Percentiles rank a stretch among this genome's conserved stretches.
Evolutionary conservation across 768 basidiomycete species (phyloP).

Genomic region (Gautieria morchelliformis): DNA sequence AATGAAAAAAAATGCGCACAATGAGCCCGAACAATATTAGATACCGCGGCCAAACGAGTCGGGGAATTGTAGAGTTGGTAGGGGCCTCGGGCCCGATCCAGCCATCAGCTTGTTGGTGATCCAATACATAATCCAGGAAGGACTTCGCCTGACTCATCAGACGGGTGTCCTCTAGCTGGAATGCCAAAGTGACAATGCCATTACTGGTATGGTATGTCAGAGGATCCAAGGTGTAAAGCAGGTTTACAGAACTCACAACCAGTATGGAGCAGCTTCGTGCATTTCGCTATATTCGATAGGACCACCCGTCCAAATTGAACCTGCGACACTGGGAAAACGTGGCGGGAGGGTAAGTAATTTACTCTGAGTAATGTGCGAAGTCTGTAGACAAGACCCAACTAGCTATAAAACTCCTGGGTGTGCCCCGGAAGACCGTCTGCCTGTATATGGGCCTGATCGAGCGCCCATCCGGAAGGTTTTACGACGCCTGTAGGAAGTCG

Average conservation of each 20-base stretch:
- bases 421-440: constrained; percentile 3
- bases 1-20: neutral
- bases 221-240: neutral
- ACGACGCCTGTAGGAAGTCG: constrained; percentile 1
- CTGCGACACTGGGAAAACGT: neutral
- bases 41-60: neutral
- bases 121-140: constrained; percentile 6
- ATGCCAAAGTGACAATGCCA: constrained; percentile 2
- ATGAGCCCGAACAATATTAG: neutral
- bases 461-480: constrained; percentile 1
- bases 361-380: neutral
- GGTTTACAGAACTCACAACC: neutral
- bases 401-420: constrained; percentile 5
- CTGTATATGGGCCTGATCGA: neutral
- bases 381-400: neutral
- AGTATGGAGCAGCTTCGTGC: constrained; percentile 4
- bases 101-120: constrained; percentile 1
- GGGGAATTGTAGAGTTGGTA: neutral
- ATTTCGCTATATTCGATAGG: neutral
- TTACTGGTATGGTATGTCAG: neutral
- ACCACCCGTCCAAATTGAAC: constrained; percentile 3
- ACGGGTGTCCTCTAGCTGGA: neutral
- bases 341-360: neutral
- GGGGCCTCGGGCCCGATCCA: constrained; percentile 4
- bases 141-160: constrained; percentile 2